phyloP scores from a whole-genome alignment of 306 rosid species.

The Begonia loranthoides region DNA sequence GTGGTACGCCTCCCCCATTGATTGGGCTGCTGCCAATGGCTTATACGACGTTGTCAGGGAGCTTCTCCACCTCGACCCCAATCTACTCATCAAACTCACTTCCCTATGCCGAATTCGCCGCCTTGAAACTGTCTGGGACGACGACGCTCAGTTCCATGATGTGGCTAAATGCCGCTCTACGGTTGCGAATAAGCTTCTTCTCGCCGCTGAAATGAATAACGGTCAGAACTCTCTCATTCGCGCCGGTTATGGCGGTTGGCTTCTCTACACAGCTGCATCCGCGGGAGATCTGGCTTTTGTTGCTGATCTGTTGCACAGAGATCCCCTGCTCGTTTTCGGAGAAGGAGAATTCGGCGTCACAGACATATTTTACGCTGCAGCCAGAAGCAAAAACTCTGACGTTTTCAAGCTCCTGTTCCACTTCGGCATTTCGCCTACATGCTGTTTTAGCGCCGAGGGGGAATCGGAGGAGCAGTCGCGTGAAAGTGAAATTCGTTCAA shows the following conservation, averaged over 20 bases:
- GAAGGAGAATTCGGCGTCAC: conserved; percentile 91
- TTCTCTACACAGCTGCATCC: conserved; percentile 85
- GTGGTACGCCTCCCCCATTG: conserved; percentile 95
- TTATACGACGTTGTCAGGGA: conserved; percentile 62
- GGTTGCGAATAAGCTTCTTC: conserved; percentile 52
- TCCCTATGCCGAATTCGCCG: conserved; percentile 86
- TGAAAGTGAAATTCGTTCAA: conserved; percentile 14
- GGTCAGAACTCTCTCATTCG: conserved; percentile 53
- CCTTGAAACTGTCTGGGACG: conserved; percentile 85
- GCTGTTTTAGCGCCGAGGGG: conserved; percentile 15
- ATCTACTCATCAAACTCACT: conserved; percentile 76
- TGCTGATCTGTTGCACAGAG: conserved; percentile 34
- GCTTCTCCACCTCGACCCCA: conserved; percentile 83
- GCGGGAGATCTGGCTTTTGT: conserved; percentile 71
- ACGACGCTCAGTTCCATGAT: conserved; percentile 38
- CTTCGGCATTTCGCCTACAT: conserved; percentile 34
- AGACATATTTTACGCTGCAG: conserved; percentile 70
- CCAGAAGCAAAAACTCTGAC: conserved; percentile 51
- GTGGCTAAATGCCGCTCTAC: conserved; percentile 59
- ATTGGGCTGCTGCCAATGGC: conserved; percentile 88
- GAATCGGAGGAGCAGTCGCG: conserved; percentile 25
- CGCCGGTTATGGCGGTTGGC: conserved; percentile 98
- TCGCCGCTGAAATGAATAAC: conserved; percentile 31
- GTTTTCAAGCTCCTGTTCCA: conserved; percentile 48
- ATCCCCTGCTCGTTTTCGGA: conserved; percentile 61